Evolutionary conservation across 1,284 basidiomycete species (phyloP), one percentile per base, ranked within the genome.

Genomic region (Malassezia equina): DNA sequence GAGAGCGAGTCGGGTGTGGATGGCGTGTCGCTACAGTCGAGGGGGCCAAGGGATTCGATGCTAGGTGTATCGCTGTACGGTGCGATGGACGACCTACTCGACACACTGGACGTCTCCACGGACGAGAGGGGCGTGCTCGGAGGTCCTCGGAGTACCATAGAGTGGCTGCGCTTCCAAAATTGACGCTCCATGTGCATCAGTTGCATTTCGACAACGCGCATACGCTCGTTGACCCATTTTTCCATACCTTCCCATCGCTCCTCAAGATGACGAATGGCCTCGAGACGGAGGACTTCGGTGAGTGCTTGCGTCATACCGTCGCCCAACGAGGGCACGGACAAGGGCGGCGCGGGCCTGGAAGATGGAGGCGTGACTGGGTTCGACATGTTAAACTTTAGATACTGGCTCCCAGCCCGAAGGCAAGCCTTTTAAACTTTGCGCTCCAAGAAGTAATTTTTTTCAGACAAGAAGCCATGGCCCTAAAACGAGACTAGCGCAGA

Each of bases 141-240:
- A 2, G 36, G 19, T 19, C 36, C 23, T 15, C 13, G 11, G 21
- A 6, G 12, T 8, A 15, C 19, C 7, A 21, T 3, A 5, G 27
- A 23, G 8, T 27, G 25, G 23, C 17, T 17, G 24, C 34, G 32
- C 33, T 28, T 34, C 46, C 46, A 48, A 15, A 31, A 24, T 11
- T 48, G 31, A 15, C 46, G 31, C 29, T 48, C 46, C 46, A 48
- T 34, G 7, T 48, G 46, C 46, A 48, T 48, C 13, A 48, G 13
- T 8, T 32, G 46, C 21, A 48, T 19, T 28, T 48, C 46, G 23
- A 48, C 8, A 9, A 39, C 21, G 17, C 46, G 46, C 23, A 48
- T 34, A 6, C 46, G 46, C 17, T 48, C 46, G 12, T 48, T 28
- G 31, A 48, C 15, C 13, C 34, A 28, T 8, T 28, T 28, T 24